phyloP scores from a whole-genome alignment of 2,329 filamentous ascomycete genomes.

The Fusarium sarcochroum region DNA sequence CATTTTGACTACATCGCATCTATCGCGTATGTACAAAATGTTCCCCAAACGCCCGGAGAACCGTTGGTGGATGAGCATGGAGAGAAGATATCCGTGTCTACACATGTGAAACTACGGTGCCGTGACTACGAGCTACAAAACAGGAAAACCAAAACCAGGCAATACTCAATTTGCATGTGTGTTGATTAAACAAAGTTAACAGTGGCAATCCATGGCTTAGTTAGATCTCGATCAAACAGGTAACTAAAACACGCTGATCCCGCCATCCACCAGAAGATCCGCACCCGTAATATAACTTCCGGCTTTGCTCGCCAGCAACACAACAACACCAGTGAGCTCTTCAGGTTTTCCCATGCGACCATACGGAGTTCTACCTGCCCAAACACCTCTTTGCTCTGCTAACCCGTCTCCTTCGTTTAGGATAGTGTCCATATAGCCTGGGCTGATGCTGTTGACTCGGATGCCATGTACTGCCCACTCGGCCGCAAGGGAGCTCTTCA shows the following conservation, averaged over 20 bases:
- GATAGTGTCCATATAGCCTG: constrained; percentile 29
- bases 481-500: constrained; percentile 21
- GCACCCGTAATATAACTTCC: constrained; percentile 27
- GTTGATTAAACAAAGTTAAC: no score
- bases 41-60: no score
- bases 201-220: no score
- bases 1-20: no score
- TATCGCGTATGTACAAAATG: no score
- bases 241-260: constrained; percentile 25
- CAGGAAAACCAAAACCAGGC: no score
- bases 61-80: no score
- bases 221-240: no score
- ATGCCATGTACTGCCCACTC: constrained; percentile 25
- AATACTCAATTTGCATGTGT: no score
- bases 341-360: constrained; percentile 23
- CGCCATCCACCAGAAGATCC: constrained; percentile 21
- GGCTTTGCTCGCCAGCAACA: constrained; percentile 23
- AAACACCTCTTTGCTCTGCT: constrained; percentile 21
- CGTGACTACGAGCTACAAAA: no score
- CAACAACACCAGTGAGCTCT: constrained; percentile 17
- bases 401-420: constrained; percentile 19
- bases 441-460: constrained; percentile 23
- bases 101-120: no score
- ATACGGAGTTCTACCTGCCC: constrained; percentile 13
- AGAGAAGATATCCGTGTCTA: no score